Base-by-base conservation (phyloP, 352 stramenopile species). In the Elongisporangium undulatum region DNA sequence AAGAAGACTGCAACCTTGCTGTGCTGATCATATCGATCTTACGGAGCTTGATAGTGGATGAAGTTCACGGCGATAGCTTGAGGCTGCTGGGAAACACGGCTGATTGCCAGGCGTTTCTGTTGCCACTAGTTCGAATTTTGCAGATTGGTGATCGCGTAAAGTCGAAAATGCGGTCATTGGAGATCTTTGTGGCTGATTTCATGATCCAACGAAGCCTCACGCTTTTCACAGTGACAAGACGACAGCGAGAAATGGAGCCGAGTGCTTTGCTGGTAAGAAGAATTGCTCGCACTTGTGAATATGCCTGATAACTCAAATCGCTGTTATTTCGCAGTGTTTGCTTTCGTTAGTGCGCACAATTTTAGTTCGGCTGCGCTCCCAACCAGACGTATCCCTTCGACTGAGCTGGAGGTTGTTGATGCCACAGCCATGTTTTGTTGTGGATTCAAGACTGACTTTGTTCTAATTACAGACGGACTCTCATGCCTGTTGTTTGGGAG, bases 181-280 rank as follows among this genome's bases (percentile, higher is more conserved):
- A 78, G 49, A 26, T 74, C 15, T 61, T 82, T 38, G 49, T 82
- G 20, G 58, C 61, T 38, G 72, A 79, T 20, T 74, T 78, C 16
- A 55, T 72, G 1, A 62, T 76, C 21, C 61, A 64, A 48, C 62
- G 53, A 66, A 51, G 50, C 16, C 49, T 75, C 17, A 67, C 69
- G 16, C 63, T 69, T 26, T 59, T 41, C 29, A 41, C 29, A 13
- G 29, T 41, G 8, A 41, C 29, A 13, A 9, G 1, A 15, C 5
- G 13, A 9, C 5, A 15, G 29, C 29, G 13, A 41, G 29, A 41
- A 15, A 2, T 41, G 29, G 29, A 13, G 13, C 29, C 29, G 13
- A 6, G 29, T 9, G 13, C 1, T 41, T 41, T 41, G 29, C 13
- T 41, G 29, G 29, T 41, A 15, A 41, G 29, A 41, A 41, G 4